A percentile compares a stretch with the other conserved stretches of the same genome.
Conservation (phyloP, 1,139 yeast species). For the Diutina mesorugosa region DNA sequence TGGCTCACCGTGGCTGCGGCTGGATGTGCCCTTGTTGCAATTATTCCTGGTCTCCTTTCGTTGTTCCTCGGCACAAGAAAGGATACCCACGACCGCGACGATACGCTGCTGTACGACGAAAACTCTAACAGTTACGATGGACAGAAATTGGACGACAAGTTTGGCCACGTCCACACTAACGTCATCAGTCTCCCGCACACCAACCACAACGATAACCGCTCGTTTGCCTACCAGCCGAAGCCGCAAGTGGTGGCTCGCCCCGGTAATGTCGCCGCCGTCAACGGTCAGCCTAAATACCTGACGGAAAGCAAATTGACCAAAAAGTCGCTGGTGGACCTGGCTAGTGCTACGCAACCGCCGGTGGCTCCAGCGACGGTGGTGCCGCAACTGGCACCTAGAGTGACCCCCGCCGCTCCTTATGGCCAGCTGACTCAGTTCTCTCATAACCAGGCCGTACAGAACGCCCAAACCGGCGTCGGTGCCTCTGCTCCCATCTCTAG, state of each 20-base stretch:
- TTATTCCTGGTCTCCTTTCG: slow-evolving; percentile 10
- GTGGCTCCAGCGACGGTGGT: neutral
- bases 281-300: neutral
- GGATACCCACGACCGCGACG: slow-evolving; percentile 5
- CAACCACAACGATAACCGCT: neutral
- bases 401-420: neutral
- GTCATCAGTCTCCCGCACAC: neutral
- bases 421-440: slow-evolving; percentile 2
- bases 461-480: slow-evolving; percentile 6
- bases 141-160: neutral
- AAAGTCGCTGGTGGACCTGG: neutral
- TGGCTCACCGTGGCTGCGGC: slow-evolving; percentile 63
- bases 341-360: neutral
- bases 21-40: slow-evolving; percentile 32
- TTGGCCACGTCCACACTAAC: neutral
- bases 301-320: neutral
- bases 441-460: slow-evolving; percentile 12
- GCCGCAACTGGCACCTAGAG: neutral
- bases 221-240: neutral
- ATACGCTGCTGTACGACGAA: neutral
- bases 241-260: neutral
- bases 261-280: neutral
- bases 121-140: neutral
- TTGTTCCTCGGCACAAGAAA: slow-evolving; percentile 13
- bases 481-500: neutral